phyloP scores from a whole-genome alignment of 169 alveolate species.

The Plasmodium yoelii region DNA sequence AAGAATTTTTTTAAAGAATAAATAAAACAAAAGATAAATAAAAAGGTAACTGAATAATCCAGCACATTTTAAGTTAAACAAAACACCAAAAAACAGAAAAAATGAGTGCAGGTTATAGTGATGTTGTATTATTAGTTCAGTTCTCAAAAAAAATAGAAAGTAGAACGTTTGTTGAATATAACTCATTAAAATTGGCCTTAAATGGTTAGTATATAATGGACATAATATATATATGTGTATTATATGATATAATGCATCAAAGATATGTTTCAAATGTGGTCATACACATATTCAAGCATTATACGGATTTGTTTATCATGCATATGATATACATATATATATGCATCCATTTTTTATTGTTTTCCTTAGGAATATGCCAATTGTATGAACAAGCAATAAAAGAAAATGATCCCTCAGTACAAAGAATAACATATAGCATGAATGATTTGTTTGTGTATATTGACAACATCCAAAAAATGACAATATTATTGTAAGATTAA shows the following conservation, averaged over 20 bases:
- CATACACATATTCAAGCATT: too few relatives aligned
- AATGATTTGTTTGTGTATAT: conserved; percentile 72
- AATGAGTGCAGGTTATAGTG: conserved; percentile 70
- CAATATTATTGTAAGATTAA: conserved; percentile 53
- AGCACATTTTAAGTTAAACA: too few relatives aligned
- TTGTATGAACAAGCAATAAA: conserved; percentile 77
- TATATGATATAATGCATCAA: background rate
- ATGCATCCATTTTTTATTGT: background rate
- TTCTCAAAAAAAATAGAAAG: conserved; percentile 72
- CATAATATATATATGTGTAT: background rate
- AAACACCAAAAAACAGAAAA: background rate
- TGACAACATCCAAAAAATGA: conserved; percentile 71
- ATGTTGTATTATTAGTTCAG: conserved; percentile 75
- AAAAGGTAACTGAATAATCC: background rate
- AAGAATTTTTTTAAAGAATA: conserved; percentile 1
- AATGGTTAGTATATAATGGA: conserved; percentile 39
- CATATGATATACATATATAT: background rate
- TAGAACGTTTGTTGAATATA: conserved; percentile 76
- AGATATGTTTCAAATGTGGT: background rate
- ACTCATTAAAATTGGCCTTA: conserved; percentile 73
- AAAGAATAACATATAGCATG: conserved; percentile 73
- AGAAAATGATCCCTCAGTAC: conserved; percentile 75
- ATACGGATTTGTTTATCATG: background rate
- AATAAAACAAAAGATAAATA: background rate
- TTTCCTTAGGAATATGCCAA: conserved; percentile 69